Percentiles rank a stretch among this genome's conserved stretches.
phyloP scores from a whole-genome alignment of 768 basidiomycete species.

The Amanita rubescens region DNA sequence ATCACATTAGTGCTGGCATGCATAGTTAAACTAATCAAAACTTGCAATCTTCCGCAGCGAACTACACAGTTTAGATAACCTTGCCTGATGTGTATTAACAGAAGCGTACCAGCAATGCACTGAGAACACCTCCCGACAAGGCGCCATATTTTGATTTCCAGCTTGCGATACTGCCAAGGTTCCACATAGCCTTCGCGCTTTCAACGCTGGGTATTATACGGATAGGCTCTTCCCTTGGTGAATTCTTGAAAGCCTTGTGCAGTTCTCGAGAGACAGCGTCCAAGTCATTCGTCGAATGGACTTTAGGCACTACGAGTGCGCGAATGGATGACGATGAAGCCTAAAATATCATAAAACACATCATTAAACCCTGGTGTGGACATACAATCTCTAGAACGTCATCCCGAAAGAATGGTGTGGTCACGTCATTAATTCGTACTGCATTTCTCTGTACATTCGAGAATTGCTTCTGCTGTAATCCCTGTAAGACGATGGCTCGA shows the following conservation, averaged over 20 bases:
- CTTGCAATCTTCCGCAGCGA: slow-evolving; percentile 92
- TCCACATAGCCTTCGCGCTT: slow-evolving; percentile 66
- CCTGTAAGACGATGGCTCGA: not conserved
- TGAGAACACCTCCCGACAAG: slow-evolving; percentile 44
- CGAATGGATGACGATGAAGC: slow-evolving; percentile 34
- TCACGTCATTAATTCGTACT: slow-evolving; percentile 63
- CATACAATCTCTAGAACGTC: slow-evolving; percentile 58
- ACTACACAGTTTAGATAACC: slow-evolving; percentile 38
- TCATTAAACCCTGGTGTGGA: not conserved
- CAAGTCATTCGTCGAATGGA: slow-evolving; percentile 64
- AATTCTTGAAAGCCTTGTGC: slow-evolving; percentile 21
- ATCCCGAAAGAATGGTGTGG: slow-evolving; percentile 55
- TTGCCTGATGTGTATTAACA: not conserved
- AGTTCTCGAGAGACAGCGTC: slow-evolving; percentile 49
- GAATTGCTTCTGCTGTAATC: slow-evolving; percentile 23
- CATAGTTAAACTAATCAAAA: not conserved
- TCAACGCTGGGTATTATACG: slow-evolving; percentile 79
- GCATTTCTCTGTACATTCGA: slow-evolving; percentile 49
- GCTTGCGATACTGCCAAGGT: slow-evolving; percentile 59
- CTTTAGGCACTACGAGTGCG: slow-evolving; percentile 80
- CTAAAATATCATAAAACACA: slow-evolving; percentile 13
- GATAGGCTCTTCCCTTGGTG: slow-evolving; percentile 27
- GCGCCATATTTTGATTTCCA: slow-evolving; percentile 52
- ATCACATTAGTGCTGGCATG: slow-evolving; percentile 4
- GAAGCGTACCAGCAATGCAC: slow-evolving; percentile 56